Conservation (phyloP, 2,329 filamentous ascomycete genomes). For the Trichothecium roseum region DNA sequence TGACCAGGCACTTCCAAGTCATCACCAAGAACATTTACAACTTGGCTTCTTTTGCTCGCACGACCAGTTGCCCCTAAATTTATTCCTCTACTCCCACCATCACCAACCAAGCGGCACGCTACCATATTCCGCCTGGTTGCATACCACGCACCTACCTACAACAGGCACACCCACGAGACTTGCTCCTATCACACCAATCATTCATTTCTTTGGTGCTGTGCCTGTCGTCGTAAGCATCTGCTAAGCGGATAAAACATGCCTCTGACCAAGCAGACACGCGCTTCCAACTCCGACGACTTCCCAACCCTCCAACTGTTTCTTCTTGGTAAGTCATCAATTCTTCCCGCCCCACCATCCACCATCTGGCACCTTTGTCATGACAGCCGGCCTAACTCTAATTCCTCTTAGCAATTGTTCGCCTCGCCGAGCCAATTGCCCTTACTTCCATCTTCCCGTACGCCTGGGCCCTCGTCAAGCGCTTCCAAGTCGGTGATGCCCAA, state of each 20-base stretch:
- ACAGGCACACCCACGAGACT: conserved; percentile 11
- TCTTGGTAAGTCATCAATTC: conserved; percentile 50
- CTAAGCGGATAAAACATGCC: conserved; percentile 35
- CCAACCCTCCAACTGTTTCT: conserved; percentile 75
- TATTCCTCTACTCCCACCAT: not conserved
- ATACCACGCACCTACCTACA: conserved; percentile 3
- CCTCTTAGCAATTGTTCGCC: conserved; percentile 69
- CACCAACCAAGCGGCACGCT: not conserved
- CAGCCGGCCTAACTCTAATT: conserved; percentile 8
- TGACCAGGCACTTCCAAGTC: too few relatives aligned
- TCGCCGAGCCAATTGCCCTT: conserved; percentile 85
- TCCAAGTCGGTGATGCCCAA: conserved; percentile 58
- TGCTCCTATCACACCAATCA: not conserved
- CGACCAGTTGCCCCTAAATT: not conserved
- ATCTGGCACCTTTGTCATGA: not conserved
- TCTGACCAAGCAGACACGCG: conserved; percentile 37
- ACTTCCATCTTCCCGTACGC: conserved; percentile 92
- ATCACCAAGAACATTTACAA: too few relatives aligned
- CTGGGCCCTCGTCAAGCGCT: conserved; percentile 71
- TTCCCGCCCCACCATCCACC: not conserved
- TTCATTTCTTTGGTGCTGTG: conserved; percentile 15
- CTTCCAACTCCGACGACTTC: conserved; percentile 61
- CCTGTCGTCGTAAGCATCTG: conserved; percentile 32
- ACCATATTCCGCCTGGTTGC: not conserved
- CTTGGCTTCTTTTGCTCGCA: too few relatives aligned